These are phyloP conservation scores for Sanguinoderma infundibulare DNA, from an alignment of 1,284 basidiomycete genomes.

Conservation along the genomic window DNA sequence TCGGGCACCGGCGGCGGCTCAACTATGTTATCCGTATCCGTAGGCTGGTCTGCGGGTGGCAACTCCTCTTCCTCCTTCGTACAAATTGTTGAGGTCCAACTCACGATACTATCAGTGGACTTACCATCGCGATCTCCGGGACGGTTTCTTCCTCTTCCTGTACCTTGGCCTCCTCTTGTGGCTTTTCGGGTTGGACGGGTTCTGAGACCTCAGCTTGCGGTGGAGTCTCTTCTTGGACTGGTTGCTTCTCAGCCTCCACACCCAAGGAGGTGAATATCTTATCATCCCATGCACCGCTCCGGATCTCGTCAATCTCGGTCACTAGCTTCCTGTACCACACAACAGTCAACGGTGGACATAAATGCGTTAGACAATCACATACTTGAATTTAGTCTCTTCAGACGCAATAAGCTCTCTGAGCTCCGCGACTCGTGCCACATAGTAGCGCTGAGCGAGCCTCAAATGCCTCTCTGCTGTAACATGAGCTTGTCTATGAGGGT, in stretches of 20 bases:
- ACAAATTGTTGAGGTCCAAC: neutral
- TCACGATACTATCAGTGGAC: neutral
- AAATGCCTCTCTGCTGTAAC: constrained; percentile 47
- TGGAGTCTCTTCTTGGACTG: neutral
- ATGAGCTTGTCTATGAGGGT: neutral
- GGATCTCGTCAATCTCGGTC: constrained; percentile 77
- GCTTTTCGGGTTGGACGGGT: neutral
- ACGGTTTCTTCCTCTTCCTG: constrained; percentile 1
- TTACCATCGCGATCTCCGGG: neutral
- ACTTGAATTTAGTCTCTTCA: constrained; percentile 84
- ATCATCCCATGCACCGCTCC: constrained; percentile 69
- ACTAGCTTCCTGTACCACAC: constrained; percentile 44
- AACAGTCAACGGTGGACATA: neutral
- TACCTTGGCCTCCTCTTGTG: neutral
- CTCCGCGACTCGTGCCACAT: constrained; percentile 70
- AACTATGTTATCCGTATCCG: neutral
- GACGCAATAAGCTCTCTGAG: constrained; percentile 68
- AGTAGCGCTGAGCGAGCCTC: constrained; percentile 75
- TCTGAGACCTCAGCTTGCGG: constrained; percentile 1
- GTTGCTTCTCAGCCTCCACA: constrained; percentile 21
- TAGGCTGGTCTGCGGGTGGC: neutral
- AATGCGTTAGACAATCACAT: constrained; percentile 22
- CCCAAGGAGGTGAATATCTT: constrained; percentile 50
- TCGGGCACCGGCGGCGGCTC: neutral
- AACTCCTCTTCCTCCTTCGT: neutral